phyloP scores from a whole-genome alignment of 2,329 filamentous ascomycete species.

The Aspergillus melleus region DNA sequence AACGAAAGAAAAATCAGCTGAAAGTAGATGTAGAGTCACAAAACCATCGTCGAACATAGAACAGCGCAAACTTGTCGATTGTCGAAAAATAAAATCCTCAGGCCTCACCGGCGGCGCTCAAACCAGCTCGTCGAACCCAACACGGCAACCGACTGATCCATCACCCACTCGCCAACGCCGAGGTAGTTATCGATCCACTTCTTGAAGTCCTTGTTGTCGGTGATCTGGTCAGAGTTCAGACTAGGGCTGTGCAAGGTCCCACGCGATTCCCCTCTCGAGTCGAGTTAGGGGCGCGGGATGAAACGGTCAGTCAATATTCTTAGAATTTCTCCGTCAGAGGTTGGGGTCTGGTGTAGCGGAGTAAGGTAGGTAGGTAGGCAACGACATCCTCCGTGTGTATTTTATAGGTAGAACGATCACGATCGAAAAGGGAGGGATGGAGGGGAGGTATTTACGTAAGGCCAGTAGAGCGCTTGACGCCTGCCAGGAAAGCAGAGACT shows the following conservation, averaged over 20 bases:
- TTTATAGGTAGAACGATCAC: not conserved
- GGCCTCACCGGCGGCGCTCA: slow-evolving; percentile 73
- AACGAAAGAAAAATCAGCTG: not conserved
- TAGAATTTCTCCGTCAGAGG: not conserved
- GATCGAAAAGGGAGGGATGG: slow-evolving; percentile 16
- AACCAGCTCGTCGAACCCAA: slow-evolving; percentile 88
- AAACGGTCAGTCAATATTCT: slow-evolving; percentile 25
- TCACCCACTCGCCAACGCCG: slow-evolving; percentile 92
- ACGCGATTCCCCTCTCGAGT: slow-evolving; percentile 23
- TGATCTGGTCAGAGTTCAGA: slow-evolving; percentile 81
- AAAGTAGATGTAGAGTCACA: not conserved
- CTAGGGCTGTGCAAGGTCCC: slow-evolving; percentile 56
- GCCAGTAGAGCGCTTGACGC: slow-evolving; percentile 95
- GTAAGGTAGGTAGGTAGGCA: not conserved
- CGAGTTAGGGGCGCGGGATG: slow-evolving; percentile 25
- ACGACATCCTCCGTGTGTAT: not conserved
- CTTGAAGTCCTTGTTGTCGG: slow-evolving; percentile 78
- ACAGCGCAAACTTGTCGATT: not conserved
- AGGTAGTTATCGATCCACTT: slow-evolving; percentile 93
- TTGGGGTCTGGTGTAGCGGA: too few species aligned
- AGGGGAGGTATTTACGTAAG: slow-evolving; percentile 74
- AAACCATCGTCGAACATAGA: not conserved
- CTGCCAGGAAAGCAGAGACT: slow-evolving; percentile 96
- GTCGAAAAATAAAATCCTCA: not conserved
- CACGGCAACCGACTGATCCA: slow-evolving; percentile 94